phyloP scores from a whole-genome alignment of 805 yeast species.

The Yarrowia bubula region DNA sequence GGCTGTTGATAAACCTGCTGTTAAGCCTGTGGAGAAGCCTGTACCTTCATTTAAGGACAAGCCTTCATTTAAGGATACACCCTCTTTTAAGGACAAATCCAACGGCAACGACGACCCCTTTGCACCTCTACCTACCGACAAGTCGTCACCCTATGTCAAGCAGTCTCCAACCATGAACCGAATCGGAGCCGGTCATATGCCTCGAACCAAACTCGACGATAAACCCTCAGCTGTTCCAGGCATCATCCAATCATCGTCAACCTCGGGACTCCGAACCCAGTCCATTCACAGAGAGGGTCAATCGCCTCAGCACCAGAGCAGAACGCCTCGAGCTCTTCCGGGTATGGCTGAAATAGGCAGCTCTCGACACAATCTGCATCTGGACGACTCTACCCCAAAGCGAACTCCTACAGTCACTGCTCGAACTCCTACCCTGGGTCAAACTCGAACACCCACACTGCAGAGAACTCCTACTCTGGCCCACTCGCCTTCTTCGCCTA shows the following conservation, averaged over 20 bases:
- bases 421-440: not conserved
- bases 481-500: conserved; percentile 1
- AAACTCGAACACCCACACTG: conserved; percentile 1
- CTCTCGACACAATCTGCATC: not conserved
- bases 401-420: not conserved
- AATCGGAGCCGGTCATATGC: conserved; percentile 15
- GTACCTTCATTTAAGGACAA: not conserved
- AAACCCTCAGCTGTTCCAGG: not conserved
- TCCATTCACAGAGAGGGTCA: conserved; percentile 21
- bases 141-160: not conserved
- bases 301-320: conserved; percentile 9
- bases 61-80: not conserved
- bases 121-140: conserved; percentile 14
- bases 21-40: not conserved
- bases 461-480: not conserved
- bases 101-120: not conserved
- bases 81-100: not conserved
- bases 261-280: conserved; percentile 2
- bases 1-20: not conserved
- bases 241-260: conserved; percentile 16
- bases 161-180: conserved; percentile 12
- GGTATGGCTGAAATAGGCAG: conserved; percentile 6
- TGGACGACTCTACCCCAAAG: not conserved
- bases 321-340: conserved; percentile 15
- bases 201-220: conserved; percentile 10